These are phyloP conservation scores for Pichia sp. DNA, from an alignment of 1,139 yeast genomes.

Conservation along the genomic window DNA sequence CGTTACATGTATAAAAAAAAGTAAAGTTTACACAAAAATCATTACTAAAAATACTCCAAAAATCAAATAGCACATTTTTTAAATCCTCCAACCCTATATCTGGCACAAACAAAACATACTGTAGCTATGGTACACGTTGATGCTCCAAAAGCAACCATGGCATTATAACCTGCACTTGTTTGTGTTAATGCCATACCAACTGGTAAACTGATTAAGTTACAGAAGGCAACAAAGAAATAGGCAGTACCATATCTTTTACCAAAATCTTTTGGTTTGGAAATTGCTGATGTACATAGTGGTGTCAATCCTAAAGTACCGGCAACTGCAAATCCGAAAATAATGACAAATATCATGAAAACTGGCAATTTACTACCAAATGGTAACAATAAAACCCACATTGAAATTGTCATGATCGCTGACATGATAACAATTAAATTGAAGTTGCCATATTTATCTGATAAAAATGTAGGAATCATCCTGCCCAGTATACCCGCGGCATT, in stretches of 20 bases:
- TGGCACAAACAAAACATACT: conserved; percentile 20
- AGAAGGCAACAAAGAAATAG: conserved; percentile 39
- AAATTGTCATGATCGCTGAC: conserved; percentile 36
- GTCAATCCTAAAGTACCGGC: conserved; percentile 44
- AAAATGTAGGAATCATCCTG: conserved; percentile 47
- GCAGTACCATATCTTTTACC: conserved; percentile 45
- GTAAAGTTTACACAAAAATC: no score
- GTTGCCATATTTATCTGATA: conserved; percentile 51
- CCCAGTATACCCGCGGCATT: conserved; percentile 59
- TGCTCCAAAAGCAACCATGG: conserved; percentile 36
- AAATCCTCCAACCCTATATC: conserved; percentile 22
- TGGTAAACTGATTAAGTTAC: conserved; percentile 43
- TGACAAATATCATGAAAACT: conserved; percentile 42
- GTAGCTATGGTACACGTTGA: conserved; percentile 31
- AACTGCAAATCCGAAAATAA: conserved; percentile 46
- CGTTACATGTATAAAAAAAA: no score
- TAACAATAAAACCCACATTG: conserved; percentile 42
- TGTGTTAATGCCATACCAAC: conserved; percentile 42
- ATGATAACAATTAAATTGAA: conserved; percentile 46
- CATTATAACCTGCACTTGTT: conserved; percentile 29
- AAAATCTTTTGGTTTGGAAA: conserved; percentile 42
- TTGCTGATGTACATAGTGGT: conserved; percentile 46
- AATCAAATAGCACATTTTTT: conserved; percentile 1
- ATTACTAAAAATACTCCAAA: no score
- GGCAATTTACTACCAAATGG: conserved; percentile 41